phyloP scores from a whole-genome alignment of 139 green algal species.

The Trebouxia sp. region DNA sequence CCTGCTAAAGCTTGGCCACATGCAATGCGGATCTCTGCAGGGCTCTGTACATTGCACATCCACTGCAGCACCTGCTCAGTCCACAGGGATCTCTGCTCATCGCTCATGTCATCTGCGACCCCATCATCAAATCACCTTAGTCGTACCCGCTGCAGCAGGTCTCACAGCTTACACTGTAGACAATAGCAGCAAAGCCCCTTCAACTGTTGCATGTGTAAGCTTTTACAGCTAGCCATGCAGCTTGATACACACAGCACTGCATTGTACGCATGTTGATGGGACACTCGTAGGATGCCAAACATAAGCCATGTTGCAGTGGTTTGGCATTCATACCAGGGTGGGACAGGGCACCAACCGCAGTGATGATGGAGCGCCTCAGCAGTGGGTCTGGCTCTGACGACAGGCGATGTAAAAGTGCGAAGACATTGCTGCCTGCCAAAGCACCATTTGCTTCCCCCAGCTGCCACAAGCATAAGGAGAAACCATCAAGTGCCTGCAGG shows the following conservation, averaged over 20 bases:
- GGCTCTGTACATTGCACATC: conserved; percentile 4
- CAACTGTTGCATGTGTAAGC: no score
- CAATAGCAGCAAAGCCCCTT: no score
- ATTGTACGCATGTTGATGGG: no score
- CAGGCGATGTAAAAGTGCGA: conserved; percentile 50
- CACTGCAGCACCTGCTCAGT: conserved; percentile 36
- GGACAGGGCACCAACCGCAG: conserved; percentile 36
- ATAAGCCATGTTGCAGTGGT: neutral
- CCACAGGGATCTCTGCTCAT: conserved; percentile 36
- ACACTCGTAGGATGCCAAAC: no score
- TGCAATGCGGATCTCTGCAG: conserved; percentile 19
- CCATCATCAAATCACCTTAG: no score
- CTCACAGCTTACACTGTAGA: no score
- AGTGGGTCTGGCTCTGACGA: neutral
- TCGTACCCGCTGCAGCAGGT: no score
- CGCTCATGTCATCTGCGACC: conserved; percentile 6
- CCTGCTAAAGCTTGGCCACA: conserved; percentile 10
- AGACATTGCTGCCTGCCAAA: conserved; percentile 33
- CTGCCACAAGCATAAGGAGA: conserved; percentile 47
- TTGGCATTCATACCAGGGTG: conserved; percentile 12
- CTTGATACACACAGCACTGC: no score
- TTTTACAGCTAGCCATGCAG: no score
- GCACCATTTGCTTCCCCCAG: neutral
- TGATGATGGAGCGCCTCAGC: conserved; percentile 33
- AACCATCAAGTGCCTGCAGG: conserved; percentile 37